phyloP scores from a whole-genome alignment of 2,329 filamentous ascomycete species.

The Alternaria solani region DNA sequence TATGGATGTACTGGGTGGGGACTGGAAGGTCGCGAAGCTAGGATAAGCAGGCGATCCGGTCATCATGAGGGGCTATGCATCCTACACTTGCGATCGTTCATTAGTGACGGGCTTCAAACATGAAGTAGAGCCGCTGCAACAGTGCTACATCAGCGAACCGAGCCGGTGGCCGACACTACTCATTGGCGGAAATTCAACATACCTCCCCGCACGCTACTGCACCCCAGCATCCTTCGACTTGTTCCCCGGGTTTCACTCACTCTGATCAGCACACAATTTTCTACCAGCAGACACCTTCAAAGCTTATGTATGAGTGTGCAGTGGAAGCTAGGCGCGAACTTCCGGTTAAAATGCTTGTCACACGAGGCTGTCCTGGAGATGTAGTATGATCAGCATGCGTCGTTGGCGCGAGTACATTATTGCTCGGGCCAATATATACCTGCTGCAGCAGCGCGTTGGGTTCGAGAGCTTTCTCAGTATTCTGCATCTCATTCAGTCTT shows the following conservation, averaged over 20 bases:
- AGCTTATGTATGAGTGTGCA: neutral
- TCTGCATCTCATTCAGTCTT: neutral
- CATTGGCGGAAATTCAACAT: constrained; percentile 37
- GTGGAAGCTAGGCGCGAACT: constrained; percentile 37
- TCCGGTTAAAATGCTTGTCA: constrained; percentile 27
- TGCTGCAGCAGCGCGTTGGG: neutral
- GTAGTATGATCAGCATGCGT: constrained; percentile 21
- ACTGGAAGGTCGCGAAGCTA: constrained; percentile 46
- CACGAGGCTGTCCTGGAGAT: constrained; percentile 12
- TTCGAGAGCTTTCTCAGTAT: neutral
- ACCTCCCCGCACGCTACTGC: constrained; percentile 28
- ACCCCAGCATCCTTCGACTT: constrained; percentile 27
- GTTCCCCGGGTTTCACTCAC: constrained; percentile 22
- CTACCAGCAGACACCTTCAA: constrained; percentile 8
- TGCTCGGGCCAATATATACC: constrained; percentile 22
- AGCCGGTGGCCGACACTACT: constrained; percentile 1
- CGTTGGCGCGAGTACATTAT: constrained; percentile 10
- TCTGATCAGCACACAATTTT: constrained; percentile 19
- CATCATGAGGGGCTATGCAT: constrained; percentile 5
- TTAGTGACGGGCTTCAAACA: neutral
- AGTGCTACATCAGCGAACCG: constrained; percentile 5
- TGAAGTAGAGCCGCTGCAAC: constrained; percentile 7
- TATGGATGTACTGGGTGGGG: constrained; percentile 40
- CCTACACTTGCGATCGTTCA: neutral
- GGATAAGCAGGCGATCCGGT: constrained; percentile 24